A percentile compares a stretch with the other conserved stretches of the same genome.
Evolutionary conservation across 2,329 filamentous ascomycete genomes (phyloP).

Genomic region (Epichloe gansuensis): DNA sequence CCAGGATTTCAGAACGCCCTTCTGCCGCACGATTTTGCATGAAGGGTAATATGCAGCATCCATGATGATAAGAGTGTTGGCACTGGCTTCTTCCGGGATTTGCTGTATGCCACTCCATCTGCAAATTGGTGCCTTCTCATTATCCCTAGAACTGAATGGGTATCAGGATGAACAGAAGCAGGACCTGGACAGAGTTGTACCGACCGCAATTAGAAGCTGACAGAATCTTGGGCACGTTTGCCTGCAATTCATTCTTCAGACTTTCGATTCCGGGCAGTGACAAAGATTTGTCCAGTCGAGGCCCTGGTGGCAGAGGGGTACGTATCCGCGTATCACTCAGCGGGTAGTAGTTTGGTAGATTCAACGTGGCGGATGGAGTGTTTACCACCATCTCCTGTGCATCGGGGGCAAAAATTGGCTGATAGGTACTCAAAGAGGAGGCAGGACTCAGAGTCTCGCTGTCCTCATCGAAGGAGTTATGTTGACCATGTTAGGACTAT

Average conservation of each 20-base stretch:
- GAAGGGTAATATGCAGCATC: constrained; percentile 47
- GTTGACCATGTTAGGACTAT: constrained; percentile 39
- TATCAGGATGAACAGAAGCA: constrained; percentile 30
- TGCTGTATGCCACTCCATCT: constrained; percentile 46
- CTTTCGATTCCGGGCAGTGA: constrained; percentile 38
- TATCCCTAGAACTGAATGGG: constrained; percentile 32
- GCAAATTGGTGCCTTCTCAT: constrained; percentile 33
- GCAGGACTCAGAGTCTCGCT: constrained; percentile 36
- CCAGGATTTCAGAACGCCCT: constrained; percentile 43
- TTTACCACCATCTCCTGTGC: constrained; percentile 46
- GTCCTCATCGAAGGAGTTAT: constrained; percentile 30
- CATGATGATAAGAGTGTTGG: constrained; percentile 46
- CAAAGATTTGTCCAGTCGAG: constrained; percentile 38
- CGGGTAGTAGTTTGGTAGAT: constrained; percentile 25
- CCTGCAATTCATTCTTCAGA: constrained; percentile 41
- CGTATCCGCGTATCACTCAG: constrained; percentile 38
- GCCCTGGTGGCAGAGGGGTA: constrained; percentile 44
- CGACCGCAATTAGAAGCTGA: constrained; percentile 38
- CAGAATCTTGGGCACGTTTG: constrained; percentile 35
- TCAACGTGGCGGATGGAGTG: constrained; percentile 18
- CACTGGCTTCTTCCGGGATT: constrained; percentile 41
- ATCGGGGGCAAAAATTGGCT: constrained; percentile 30
- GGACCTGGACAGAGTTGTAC: constrained; percentile 38
- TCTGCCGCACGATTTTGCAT: constrained; percentile 37
- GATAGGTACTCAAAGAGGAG: constrained; percentile 23